Percentiles rank a stretch among this genome's conserved stretches.
phyloP scores from a whole-genome alignment of 2,329 filamentous ascomycete genomes.

The Hymenoscyphus scutula region DNA sequence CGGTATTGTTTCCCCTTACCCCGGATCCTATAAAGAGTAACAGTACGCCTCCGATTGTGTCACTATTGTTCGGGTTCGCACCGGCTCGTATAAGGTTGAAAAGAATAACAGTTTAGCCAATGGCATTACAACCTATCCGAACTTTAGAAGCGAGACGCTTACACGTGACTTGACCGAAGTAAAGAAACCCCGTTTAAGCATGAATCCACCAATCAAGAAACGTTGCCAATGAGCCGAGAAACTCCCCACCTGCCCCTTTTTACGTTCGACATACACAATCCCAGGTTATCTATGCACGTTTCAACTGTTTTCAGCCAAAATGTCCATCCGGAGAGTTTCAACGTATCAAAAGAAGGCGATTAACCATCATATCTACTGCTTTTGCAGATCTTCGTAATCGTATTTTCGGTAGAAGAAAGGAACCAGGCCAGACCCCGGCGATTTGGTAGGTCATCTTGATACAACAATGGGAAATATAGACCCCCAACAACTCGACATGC shows the following conservation, averaged over 20 bases:
- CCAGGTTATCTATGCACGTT: too few relatives aligned
- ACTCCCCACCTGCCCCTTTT: too few relatives aligned
- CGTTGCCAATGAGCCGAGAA: too few relatives aligned
- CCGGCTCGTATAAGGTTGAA: neutral
- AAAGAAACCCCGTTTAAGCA: too few relatives aligned
- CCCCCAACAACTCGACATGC: neutral
- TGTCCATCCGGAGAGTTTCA: neutral
- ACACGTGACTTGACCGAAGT: too few relatives aligned
- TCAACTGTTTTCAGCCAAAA: neutral
- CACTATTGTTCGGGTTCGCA: neutral
- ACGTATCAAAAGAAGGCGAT: neutral
- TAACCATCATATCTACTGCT: neutral
- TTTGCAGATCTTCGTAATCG: neutral
- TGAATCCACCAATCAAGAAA: too few relatives aligned
- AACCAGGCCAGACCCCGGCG: neutral
- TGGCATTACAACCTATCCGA: neutral
- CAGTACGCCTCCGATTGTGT: too few relatives aligned
- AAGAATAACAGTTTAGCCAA: neutral
- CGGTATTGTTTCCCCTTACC: too few relatives aligned
- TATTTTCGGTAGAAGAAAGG: neutral
- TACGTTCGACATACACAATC: too few relatives aligned
- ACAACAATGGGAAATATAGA: neutral
- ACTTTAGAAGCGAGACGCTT: too few relatives aligned
- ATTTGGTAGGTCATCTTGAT: neutral
- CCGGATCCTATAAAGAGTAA: too few relatives aligned